Evolutionary conservation across 2,329 filamentous ascomycete genomes (phyloP), one percentile per base, ranked within the genome.

Genomic region (Pseudogymnoascus sp.): DNA sequence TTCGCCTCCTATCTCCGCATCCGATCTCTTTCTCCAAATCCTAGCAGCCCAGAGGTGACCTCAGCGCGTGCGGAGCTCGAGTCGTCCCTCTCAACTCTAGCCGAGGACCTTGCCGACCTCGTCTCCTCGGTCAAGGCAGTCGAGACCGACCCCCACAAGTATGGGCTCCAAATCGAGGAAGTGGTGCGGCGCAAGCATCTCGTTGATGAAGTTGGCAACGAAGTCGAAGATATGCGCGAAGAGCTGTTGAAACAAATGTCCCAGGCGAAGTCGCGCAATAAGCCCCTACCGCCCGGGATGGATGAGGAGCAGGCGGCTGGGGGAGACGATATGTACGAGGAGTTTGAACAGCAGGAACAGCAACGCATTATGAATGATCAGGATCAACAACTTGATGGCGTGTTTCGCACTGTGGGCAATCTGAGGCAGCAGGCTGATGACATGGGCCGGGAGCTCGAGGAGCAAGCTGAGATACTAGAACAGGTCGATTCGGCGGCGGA

Each of bases 1-100:
- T 97, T 97, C 80, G 87, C 89, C 65, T 97, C 92, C 14, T 99
- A 96, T 78, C 83, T 96, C 43, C 93, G 94, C 71, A 99, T 99
- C 76, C 90, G 91, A 71, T 94, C 91, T 50, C 87, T 96, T 25
- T 83, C 87, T 62, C 87, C 86, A 39, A 82, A 84, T 7, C 77
- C 86, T 12, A 80, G 80, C 43, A 92, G 90, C 15, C 91, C 91
- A 11, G 94, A 99, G 73, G 90, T 99, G 63, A 84, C 89, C 71
- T 85, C 88, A 59, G 93, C 88, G 50, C 83, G 87, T 61, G 72
- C 82, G 61, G 89, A 92, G 67, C 86, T 94, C 68, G 79, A 84
- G 66, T 68, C 76, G 35, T 78, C 87, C 22, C 83, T 94, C 61
- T 78, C 80, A 57, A 80, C 87, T 25, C 85, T 94, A 30, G 84